Evolutionary conservation across 2,329 filamentous ascomycete genomes (phyloP).

Genomic region (Dactylonectria macrodidyma): DNA sequence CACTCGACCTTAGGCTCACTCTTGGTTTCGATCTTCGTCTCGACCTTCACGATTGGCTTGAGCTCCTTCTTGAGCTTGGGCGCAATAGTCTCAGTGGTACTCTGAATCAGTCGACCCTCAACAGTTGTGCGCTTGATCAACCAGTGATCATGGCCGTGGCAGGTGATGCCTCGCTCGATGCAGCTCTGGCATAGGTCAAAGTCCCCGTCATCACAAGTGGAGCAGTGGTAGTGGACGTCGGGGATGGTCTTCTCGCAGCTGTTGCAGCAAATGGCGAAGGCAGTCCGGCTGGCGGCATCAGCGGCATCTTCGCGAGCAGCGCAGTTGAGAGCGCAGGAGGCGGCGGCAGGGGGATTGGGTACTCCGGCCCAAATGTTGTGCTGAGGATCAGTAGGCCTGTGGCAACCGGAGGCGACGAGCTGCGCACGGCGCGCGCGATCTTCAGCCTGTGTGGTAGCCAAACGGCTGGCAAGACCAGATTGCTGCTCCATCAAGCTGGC

Average conservation of each 20-base stretch:
- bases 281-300: conserved; percentile 8
- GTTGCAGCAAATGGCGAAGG: conserved; percentile 94
- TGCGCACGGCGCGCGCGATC: conserved; percentile 10
- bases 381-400: conserved; percentile 13
- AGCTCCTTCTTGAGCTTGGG: conserved; percentile 67
- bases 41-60: conserved; percentile 38
- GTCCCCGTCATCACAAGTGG: conserved; percentile 92
- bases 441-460: conserved; percentile 20
- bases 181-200: conserved; percentile 92
- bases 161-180: conserved; percentile 81
- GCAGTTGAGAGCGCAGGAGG: conserved; percentile 24
- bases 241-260: conserved; percentile 84
- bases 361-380: conserved; percentile 26
- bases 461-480: conserved; percentile 29
- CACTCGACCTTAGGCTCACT: neutral
- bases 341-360: conserved; percentile 4
- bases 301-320: conserved; percentile 22
- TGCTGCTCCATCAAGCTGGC: conserved; percentile 46
- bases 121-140: conserved; percentile 91
- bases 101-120: conserved; percentile 85
- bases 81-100: conserved; percentile 85
- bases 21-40: conserved; percentile 30
- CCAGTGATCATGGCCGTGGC: conserved; percentile 87
- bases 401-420: conserved; percentile 2
- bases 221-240: conserved; percentile 93